Base-by-base conservation (phyloP, 1,139 yeast species). In the Debaryomyces psychrophilus region DNA sequence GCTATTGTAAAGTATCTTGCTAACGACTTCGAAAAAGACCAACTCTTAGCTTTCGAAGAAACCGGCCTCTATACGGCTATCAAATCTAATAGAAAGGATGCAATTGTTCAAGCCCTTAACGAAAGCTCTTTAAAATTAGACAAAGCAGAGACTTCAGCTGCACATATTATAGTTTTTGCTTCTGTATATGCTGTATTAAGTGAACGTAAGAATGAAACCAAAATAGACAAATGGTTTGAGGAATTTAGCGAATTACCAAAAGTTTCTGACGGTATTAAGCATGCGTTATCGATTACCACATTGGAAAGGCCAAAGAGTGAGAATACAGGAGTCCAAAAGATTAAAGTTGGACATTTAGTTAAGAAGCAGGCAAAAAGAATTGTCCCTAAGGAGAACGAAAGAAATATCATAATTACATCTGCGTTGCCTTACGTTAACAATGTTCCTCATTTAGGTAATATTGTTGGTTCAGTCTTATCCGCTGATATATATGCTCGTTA, bases 371-470 rank as follows among this genome's bases (percentile, higher is more conserved):
- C 52, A 2, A 68, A 58, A 25, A 58, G 63, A 41, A 70, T 73
- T 44, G 47, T 63, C 25, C 97, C 97, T 48, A 81, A 81, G 55
- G 72, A 78, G 15, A 80, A 79, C 44, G 87, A 87, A 68, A 79
- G 87, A 62, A 93, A 93, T 67, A 81, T 93, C 47, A 76, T 93
- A 56, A 84, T 93, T 61, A 92, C 99, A 1, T 92, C 98, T 20
- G 98, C 99, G 28, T 80, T 93, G 60, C 99, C 99, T 11, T 93
- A 93, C 60, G 99, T 93, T 48, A 93, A 93, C 71, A 93, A 93
- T 62, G 99, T 93, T 47, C 99, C 99, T 42, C 99, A 93, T 69
- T 79, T 93, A 67, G 99, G 99, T 61, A 93, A 93, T 71, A 90
- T 93, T 58, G 82, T 93, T 49, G 99, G 99, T 7, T 87, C 96